phyloP scores from a whole-genome alignment of 2,329 filamentous ascomycete species.

The Neophaeococcomyces aloes region DNA sequence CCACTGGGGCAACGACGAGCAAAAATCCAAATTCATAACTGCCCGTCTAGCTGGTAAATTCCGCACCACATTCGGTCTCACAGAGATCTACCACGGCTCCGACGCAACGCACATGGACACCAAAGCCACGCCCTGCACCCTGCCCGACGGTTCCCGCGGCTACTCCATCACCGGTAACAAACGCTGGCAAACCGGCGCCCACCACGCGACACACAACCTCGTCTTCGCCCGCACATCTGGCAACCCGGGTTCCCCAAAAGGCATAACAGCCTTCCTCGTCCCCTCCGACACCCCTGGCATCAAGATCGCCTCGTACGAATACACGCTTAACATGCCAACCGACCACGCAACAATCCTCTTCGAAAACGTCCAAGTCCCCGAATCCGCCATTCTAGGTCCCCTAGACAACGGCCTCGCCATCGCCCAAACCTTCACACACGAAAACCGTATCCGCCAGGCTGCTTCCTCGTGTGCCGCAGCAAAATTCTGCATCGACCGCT shows the following conservation, averaged over 20 bases:
- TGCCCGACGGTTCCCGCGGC: conserved; percentile 32
- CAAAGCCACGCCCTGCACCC: conserved; percentile 34
- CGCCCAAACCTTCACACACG: conserved; percentile 55
- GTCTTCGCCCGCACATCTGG: conserved; percentile 51
- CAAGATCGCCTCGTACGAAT: conserved; percentile 48
- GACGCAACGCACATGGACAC: conserved; percentile 56
- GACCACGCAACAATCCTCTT: conserved; percentile 53
- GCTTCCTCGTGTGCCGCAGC: conserved; percentile 51
- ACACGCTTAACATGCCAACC: conserved; percentile 58
- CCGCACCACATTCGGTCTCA: conserved; percentile 51
- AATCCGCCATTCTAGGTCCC: conserved; percentile 42
- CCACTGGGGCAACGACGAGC: conserved; percentile 47
- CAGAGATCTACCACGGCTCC: conserved; percentile 51
- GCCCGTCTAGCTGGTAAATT: conserved; percentile 44
- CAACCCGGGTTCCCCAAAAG: conserved; percentile 41
- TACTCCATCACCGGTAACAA: conserved; percentile 50
- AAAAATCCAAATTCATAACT: conserved; percentile 45
- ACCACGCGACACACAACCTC: conserved; percentile 51
- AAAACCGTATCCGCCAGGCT: conserved; percentile 56
- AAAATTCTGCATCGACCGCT: conserved; percentile 49
- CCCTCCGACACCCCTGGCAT: conserved; percentile 44
- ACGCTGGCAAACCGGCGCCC: conserved; percentile 57
- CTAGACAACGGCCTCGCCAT: conserved; percentile 47
- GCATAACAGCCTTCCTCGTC: conserved; percentile 53
- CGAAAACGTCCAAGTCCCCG: conserved; percentile 47